Percentiles rank a stretch among this genome's conserved stretches.
phyloP scores from a whole-genome alignment of 768 basidiomycete species.

The Termitomyces sp. region DNA sequence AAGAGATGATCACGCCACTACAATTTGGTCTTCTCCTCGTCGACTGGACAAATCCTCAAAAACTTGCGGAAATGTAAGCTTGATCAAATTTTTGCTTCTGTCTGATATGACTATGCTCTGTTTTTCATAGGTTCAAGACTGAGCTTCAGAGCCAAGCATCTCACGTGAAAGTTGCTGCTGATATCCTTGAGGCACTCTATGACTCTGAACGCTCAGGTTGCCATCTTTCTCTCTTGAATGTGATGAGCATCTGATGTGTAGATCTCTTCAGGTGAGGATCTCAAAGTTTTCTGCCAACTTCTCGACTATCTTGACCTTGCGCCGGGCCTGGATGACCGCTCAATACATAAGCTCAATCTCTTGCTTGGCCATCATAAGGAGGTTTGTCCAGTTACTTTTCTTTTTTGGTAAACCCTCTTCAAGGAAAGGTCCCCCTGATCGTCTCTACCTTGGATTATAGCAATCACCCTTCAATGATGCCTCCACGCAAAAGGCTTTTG shows the following conservation, averaged over 20 bases:
- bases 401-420: not conserved
- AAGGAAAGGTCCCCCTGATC: not conserved
- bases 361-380: conserved; percentile 45
- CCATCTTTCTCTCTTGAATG: not conserved
- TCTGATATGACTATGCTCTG: not conserved
- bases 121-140: conserved; percentile 7
- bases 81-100: not conserved
- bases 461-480: conserved; percentile 55
- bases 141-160: conserved; percentile 20
- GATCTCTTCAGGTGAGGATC: conserved; percentile 43
- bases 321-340: conserved; percentile 26
- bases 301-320: conserved; percentile 55
- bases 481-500: conserved; percentile 47
- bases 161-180: conserved; percentile 55
- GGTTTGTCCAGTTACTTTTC: conserved; percentile 24
- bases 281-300: conserved; percentile 60
- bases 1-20: conserved; percentile 66
- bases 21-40: conserved; percentile 77
- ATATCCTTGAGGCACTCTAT: conserved; percentile 45
- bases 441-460: conserved; percentile 21
- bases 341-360: conserved; percentile 42
- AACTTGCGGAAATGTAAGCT: conserved; percentile 44
- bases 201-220: conserved; percentile 43
- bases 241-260: not conserved
- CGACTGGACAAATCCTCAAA: conserved; percentile 87